Evolutionary conservation across 306 rosid species (phyloP).

Genomic region (Corylus heterophylla): DNA sequence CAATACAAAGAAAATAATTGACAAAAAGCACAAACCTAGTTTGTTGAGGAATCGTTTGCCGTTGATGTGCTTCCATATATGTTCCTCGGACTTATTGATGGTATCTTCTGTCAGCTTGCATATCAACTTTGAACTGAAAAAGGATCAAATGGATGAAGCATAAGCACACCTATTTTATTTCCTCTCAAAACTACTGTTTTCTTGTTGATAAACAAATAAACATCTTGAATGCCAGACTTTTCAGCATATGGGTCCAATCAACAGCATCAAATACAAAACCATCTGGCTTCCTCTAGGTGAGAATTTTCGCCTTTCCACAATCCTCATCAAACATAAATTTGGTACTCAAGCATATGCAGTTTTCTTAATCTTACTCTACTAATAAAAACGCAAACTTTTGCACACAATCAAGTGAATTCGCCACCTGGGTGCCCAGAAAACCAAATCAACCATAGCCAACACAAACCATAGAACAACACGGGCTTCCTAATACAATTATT

Average conservation of each 20-base stretch:
- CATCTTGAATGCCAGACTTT: neutral
- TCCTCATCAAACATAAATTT: neutral
- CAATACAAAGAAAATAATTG: neutral
- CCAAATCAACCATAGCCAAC: neutral
- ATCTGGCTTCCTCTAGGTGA: neutral
- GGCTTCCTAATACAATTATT: neutral
- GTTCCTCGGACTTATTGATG: conserved; percentile 90
- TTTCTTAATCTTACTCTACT: neutral
- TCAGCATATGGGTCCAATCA: neutral
- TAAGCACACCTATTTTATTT: neutral
- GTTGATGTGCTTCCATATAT: conserved; percentile 94
- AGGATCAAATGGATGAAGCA: conserved; percentile 7
- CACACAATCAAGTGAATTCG: neutral
- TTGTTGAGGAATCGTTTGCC: conserved; percentile 90
- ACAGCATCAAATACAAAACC: neutral
- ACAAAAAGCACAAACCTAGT: conserved; percentile 59
- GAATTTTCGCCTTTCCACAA: neutral
- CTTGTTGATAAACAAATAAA: neutral
- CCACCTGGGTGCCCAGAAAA: neutral
- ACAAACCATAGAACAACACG: neutral
- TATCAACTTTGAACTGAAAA: conserved; percentile 70
- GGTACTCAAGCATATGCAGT: neutral
- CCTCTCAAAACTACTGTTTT: neutral
- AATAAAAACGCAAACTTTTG: neutral
- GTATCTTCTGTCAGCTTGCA: conserved; percentile 86